Evolutionary conservation across 805 yeast species (phyloP), one percentile per base, ranked within the genome.

Genomic region (Maudiozyma turicensis): DNA sequence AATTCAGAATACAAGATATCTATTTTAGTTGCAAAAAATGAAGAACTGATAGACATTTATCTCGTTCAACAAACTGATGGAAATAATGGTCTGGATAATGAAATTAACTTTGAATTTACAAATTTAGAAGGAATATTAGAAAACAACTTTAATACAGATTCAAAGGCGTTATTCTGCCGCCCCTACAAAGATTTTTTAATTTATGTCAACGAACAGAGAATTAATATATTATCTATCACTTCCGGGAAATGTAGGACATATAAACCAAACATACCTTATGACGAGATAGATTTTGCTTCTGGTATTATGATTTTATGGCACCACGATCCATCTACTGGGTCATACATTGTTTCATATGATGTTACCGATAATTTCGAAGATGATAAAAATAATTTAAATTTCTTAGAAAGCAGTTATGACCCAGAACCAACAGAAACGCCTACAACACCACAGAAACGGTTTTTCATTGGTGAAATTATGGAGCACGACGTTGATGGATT

Each of bases 271-370:
- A 38, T 50, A 5, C 20, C 9, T 15, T 43, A 43, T 32, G 45
- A 48, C 13, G 49, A 47, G 8, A 37, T 33, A 4, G 2, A 14
- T 8, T 45, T 32, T 7, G 6, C 29, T 28, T 8, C 20, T 6
- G 48, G 49, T 10, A 40, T 39, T 4, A 14, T 50, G 10, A 29
- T 45, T 10, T 6, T 48, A 4, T 48, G 47, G 50, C 47, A 45
- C 34, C 20, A n/a, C 2, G 30, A 28, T n/a, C 20, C 42, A 7
- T 8, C 29, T n/a, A 28, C 26, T 20, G 26, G 26, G 26, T 20
- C 26, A 20, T 20, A 20, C 26, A 20, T 20, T 20, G 26, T 34
- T 34, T 34, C 32, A 14, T 11, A 10, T 7, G 31, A 40, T 8
- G n/a, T 15, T 2, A 14, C 20, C 20, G 28, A 9, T 40, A 40